A percentile compares a stretch with the other conserved stretches of the same genome.
These are phyloP conservation scores for Curvularia lunata DNA, from an alignment of 2,329 filamentous ascomycete genomes.

Conservation along the genomic window DNA sequence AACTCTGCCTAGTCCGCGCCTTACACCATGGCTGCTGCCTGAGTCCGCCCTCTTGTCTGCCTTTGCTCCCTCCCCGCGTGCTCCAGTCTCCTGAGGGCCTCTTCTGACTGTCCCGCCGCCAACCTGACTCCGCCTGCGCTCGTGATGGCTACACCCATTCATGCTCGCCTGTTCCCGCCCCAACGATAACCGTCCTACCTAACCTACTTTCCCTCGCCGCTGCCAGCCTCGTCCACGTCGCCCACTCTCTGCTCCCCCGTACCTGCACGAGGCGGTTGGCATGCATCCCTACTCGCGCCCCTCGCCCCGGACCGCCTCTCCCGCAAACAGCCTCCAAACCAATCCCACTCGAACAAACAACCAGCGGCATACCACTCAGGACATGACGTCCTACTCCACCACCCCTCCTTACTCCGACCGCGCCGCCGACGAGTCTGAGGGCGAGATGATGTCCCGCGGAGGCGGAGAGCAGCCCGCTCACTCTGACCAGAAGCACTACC, in stretches of 20 bases:
- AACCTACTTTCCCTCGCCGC: slow-evolving; percentile 17
- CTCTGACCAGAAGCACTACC: slow-evolving; percentile 43
- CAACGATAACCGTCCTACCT: slow-evolving; percentile 38
- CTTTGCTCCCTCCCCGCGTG: slow-evolving; percentile 32
- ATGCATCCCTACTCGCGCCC: slow-evolving; percentile 89
- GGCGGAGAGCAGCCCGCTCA: slow-evolving; percentile 39
- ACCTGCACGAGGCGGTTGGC: slow-evolving; percentile 36
- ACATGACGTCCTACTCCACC: slow-evolving; percentile 61
- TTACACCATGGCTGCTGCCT: slow-evolving; percentile 48
- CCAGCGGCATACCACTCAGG: slow-evolving; percentile 67
- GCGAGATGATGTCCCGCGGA: slow-evolving; percentile 51
- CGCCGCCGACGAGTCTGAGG: slow-evolving; percentile 59
- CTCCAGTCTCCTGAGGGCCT: slow-evolving; percentile 39
- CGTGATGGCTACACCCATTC: slow-evolving; percentile 49
- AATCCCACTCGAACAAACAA: slow-evolving; percentile 75
- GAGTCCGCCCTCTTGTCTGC: slow-evolving; percentile 24
- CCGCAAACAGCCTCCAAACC: slow-evolving; percentile 73
- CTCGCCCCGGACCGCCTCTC: slow-evolving; percentile 73
- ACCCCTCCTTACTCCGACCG: slow-evolving; percentile 57
- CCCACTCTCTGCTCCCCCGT: slow-evolving; percentile 15
- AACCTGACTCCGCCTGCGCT: slow-evolving; percentile 38
- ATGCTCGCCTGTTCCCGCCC: slow-evolving; percentile 42
- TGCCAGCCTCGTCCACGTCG: slow-evolving; percentile 16
- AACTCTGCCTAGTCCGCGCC: slow-evolving; percentile 28
- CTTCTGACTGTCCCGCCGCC: slow-evolving; percentile 32